Base-by-base conservation (phyloP, 2,329 filamentous ascomycete genomes). In the Colletotrichum chrysophilum region DNA sequence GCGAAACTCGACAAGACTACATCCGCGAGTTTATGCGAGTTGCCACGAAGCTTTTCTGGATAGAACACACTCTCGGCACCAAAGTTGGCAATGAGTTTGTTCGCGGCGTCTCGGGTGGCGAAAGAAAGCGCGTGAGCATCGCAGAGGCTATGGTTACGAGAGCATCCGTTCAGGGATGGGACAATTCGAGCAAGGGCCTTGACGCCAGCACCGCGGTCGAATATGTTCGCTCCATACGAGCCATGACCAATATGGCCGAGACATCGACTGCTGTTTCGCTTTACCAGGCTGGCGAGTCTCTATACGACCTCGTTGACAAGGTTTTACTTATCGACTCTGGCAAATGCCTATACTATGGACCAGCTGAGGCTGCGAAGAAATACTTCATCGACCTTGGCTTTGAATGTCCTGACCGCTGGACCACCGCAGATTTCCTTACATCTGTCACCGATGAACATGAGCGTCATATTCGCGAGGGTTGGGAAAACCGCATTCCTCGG, bases 331-430 rank as follows among this genome's bases (percentile, higher is more conserved):
- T 94, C 7, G 92, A 94, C 79, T 89, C 90, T 66, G 94, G 94
- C 4, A 90, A 92, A 73, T 93, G 94, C 78, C 91, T 95, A 24
- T 96, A 92, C 85, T 96, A 92, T 79, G 94, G 94, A 3, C 87
- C 87, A 0, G 88, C 91, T 0, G 88, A 90, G 6, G 85, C 90
- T 3, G 94, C 94, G 1, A 94, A 91, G 80, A 83, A 88, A 32
- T 96, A 94, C 81, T 96, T 96, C 77, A 84, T 92, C 64, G 85
- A 90, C n/a, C 87, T 96, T 43, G 94, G 94, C 0, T 96, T 95
- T 78, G 87, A 91, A 18, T 95, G 93, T 79, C 93, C 94, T 0
- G 89, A 91, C 26, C 89, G 94, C 16, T 91, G 93, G 89, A 95
- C 93, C 0, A 93, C 93, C 0, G 92, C 87, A 21, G 94, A 96